Evolutionary conservation across 352 stramenopile species (phyloP), one percentile per base, ranked within the genome.

Genomic region (Phytophthora sojae): DNA sequence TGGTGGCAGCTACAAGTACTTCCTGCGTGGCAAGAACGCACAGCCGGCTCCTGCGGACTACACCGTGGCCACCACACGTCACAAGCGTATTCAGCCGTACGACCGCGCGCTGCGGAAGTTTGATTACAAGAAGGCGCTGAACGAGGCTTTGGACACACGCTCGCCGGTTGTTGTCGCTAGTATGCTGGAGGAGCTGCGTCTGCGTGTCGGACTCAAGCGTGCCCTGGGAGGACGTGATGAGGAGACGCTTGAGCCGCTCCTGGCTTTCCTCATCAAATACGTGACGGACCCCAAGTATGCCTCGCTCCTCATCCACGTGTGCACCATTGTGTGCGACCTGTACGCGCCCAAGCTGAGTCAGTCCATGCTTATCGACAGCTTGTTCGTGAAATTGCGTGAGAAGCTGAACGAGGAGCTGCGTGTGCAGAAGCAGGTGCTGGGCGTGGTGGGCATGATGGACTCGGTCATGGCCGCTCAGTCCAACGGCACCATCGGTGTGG

Each of bases 211-310:
- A 65, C 88, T 99, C 49, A 85, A 90, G 56, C 89, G 86, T 63
- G 96, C 97, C 17, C 76, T 99, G 12, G 81, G 83, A 14, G 96
- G 96, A 57, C 92, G 96, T 25, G 94, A 99, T 68, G 97, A 99
- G 73, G 92, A 98, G 63, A 93, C 91, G 19, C 80, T 99, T 11
- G 95, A 99, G 81, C 94, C 96, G 15, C 75, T 99, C 39, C 80
- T 99, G 26, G 94, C 96, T 63, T 99, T 99, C 75, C 86, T 98
- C 30, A 96, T 97, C 71, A 96, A 97, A 78, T 98, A 98, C 76
- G 93, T 99, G 61, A 94, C 95, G 51, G 90, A 98, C 78, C 96
- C 97, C 21, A 95, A 97, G 76, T 99, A 98, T 83, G 87, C 93
- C 23, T 82, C 83, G 29, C 72, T 98, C 44, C 85, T 99, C 17